These are phyloP conservation scores for Pythium chondricola DNA, from an alignment of 352 stramenopile genomes.

Conservation along the genomic window DNA sequence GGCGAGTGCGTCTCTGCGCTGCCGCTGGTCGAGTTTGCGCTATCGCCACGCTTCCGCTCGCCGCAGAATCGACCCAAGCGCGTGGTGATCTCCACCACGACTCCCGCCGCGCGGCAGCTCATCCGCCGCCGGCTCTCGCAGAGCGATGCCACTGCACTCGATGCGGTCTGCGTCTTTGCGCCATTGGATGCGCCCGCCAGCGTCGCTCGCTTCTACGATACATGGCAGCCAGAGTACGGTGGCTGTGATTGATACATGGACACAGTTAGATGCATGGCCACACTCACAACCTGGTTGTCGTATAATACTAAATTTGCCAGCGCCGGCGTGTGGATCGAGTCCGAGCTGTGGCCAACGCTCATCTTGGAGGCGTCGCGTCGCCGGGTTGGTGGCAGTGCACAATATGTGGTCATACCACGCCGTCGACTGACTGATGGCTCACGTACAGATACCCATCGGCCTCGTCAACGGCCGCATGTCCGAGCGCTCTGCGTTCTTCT, in stretches of 20 bases:
- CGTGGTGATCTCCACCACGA: constrained; percentile 69
- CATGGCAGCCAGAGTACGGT: constrained; percentile 51
- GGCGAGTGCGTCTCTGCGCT: constrained; percentile 67
- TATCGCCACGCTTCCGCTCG: constrained; percentile 21
- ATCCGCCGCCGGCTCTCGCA: constrained; percentile 19
- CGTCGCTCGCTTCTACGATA: constrained; percentile 55
- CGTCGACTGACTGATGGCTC: neutral
- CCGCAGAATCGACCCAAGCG: constrained; percentile 11
- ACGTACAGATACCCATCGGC: constrained; percentile 39
- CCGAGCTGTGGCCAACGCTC: constrained; percentile 75
- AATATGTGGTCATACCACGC: neutral
- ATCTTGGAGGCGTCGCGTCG: constrained; percentile 42
- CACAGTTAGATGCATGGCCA: no score
- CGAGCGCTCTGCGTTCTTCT: constrained; percentile 35
- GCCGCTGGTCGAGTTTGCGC: constrained; percentile 47
- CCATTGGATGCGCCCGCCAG: constrained; percentile 47
- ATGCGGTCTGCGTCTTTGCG: constrained; percentile 48
- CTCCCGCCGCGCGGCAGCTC: constrained; percentile 44
- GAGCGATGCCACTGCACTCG: constrained; percentile 16
- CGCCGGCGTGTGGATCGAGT: constrained; percentile 72
- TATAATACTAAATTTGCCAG: constrained; percentile 6
- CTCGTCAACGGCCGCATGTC: constrained; percentile 67
- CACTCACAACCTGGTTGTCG: no score
- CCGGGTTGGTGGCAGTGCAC: constrained; percentile 17
- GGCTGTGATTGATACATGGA: neutral